phyloP scores from a whole-genome alignment of 257 asterid genomes.

The Salvia splendens region DNA sequence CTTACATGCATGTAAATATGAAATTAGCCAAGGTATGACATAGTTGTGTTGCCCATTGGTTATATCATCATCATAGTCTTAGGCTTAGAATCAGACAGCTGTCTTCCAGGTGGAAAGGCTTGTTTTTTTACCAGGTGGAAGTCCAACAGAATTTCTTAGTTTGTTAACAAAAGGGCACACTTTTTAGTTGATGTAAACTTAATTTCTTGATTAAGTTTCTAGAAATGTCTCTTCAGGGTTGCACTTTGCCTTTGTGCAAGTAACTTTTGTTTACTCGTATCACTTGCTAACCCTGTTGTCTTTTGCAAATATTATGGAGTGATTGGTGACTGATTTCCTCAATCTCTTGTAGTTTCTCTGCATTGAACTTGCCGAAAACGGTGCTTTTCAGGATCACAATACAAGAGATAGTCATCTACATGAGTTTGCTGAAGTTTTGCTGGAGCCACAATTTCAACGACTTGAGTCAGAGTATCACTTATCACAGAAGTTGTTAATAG shows the following conservation, averaged over 20 bases:
- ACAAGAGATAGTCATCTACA: slow-evolving; percentile 39
- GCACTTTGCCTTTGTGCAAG: neutral
- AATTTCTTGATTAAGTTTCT: slow-evolving; percentile 21
- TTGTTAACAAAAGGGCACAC: neutral
- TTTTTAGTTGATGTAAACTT: slow-evolving; percentile 18
- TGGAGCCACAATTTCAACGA: slow-evolving; percentile 56
- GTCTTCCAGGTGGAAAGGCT: slow-evolving; percentile 1
- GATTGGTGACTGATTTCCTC: slow-evolving; percentile 25
- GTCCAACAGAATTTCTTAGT: neutral
- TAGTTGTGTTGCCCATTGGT: neutral
- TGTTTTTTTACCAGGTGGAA: slow-evolving; percentile 19
- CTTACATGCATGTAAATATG: neutral
- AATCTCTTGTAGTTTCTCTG: slow-evolving; percentile 45
- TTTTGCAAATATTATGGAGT: slow-evolving; percentile 20
- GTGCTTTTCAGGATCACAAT: slow-evolving; percentile 36
- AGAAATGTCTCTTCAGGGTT: slow-evolving; percentile 17
- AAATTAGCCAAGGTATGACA: slow-evolving; percentile 8
- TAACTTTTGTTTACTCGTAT: neutral
- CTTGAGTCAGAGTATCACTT: slow-evolving; percentile 73
- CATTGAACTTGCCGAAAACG: slow-evolving; percentile 50
- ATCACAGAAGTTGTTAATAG: slow-evolving; percentile 51
- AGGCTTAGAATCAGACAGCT: neutral
- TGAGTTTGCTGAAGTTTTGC: slow-evolving; percentile 52
- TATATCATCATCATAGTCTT: slow-evolving; percentile 23
- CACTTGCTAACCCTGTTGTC: neutral